Base-by-base conservation (phyloP, 208 protist genomes). In the Leishmania lainsoni region DNA sequence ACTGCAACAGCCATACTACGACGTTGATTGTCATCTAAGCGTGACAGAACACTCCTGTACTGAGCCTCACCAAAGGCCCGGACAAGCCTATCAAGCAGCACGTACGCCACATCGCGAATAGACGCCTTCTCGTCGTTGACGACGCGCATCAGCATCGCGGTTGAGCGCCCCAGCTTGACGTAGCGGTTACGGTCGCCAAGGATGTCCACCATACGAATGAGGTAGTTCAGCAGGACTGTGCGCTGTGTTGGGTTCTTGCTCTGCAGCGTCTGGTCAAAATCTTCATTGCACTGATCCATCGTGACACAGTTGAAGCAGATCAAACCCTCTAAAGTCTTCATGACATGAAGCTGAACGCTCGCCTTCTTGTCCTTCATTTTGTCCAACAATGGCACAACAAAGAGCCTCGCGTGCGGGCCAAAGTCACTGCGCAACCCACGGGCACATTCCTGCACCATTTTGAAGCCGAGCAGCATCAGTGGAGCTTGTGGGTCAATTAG, bases 281-380 rank as follows among this genome's bases (percentile, higher is more conserved):
- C 94, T 39, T 98, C 94, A 20, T 89, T 80, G 81, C 91, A 96
- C 83, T 96, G 92, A 54, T 98, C 94, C 72, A 96, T 87, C 20
- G 91, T 89, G 51, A 98, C 63, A 80, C 92, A 98, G 61, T 92
- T 87, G 77, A 94, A 97, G 14, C 76, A 71, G 70, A 98, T 87
- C 32, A 98, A 79, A 69, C 85, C 85, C 70, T 95, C 92, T 66
- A 98, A 83, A 3, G 93, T 96, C 48, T 86, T 86, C 85, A 90
- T 92, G 22, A 96, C 87, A 79, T 96, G 94, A 54, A 92, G 86
- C 39, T 95, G 83, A 20, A 96, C 93, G 80, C 92, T 96, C 54
- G 89, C 89, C 71, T 98, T 98, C 76, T 98, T 98, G 81, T 98
- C 94, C 81, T 96, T 96, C 89, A 98, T 91, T 79, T 96, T 96